These are phyloP conservation scores for Coprinellus aureogranulatus DNA, from an alignment of 768 basidiomycete genomes.

Conservation along the genomic window DNA sequence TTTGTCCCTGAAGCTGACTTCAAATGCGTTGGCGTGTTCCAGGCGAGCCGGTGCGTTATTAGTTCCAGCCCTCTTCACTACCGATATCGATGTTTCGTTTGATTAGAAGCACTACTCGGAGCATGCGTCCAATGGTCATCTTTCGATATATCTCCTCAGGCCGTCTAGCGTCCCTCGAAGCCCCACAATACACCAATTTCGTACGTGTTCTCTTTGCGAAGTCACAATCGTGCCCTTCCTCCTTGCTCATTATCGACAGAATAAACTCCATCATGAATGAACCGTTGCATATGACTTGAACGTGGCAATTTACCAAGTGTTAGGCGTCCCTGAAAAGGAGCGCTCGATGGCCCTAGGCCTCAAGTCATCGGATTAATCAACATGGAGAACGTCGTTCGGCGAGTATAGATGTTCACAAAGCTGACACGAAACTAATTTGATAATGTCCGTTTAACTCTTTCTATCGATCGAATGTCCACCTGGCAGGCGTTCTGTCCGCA, in stretches of 20 bases:
- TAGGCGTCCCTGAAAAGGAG: neutral
- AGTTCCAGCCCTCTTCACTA: neutral
- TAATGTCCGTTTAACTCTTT: neutral
- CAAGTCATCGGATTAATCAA: conserved; percentile 1
- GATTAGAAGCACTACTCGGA: conserved; percentile 9
- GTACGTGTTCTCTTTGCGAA: neutral
- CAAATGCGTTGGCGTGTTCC: neutral
- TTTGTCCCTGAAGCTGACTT: neutral
- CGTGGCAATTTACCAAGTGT: neutral
- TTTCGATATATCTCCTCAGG: conserved; percentile 6
- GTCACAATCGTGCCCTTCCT: neutral
- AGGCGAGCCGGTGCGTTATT: neutral
- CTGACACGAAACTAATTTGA: too few relatives aligned
- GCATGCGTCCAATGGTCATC: conserved; percentile 1
- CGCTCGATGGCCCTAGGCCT: too few relatives aligned
- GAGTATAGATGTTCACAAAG: too few relatives aligned
- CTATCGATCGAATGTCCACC: neutral
- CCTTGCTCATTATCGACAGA: neutral
- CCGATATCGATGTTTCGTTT: neutral
- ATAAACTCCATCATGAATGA: conserved; percentile 9
- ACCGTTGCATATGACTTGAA: neutral
- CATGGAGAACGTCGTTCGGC: neutral
- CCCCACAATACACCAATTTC: neutral
- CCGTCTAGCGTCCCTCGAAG: neutral
- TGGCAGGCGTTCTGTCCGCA: neutral